Percentiles rank a stretch among this genome's conserved stretches.
Conservation (phyloP, 2,329 filamentous ascomycete species). For the Botrytis fragariae region DNA sequence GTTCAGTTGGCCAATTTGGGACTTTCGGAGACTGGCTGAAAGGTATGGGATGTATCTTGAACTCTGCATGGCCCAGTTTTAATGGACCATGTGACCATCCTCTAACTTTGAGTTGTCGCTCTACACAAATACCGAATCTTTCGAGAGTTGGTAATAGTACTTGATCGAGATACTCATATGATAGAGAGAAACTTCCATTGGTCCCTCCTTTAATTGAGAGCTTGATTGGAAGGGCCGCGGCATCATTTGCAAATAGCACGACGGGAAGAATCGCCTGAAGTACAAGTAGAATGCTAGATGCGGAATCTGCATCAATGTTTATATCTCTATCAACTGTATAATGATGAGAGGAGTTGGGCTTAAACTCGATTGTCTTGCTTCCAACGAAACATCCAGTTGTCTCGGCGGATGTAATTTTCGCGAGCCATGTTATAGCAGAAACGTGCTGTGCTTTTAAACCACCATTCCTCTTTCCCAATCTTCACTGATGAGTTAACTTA, state of each 20-base stretch:
- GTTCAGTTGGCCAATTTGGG: conserved; percentile 33
- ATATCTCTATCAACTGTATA: conserved; percentile 43
- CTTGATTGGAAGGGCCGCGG: conserved; percentile 45
- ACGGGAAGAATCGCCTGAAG: conserved; percentile 61
- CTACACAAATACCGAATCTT: conserved; percentile 50
- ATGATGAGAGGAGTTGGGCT: conserved; percentile 34
- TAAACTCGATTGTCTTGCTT: conserved; percentile 41
- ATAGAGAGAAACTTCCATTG: conserved; percentile 55
- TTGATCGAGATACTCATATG: conserved; percentile 62
- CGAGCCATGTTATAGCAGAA: conserved; percentile 53
- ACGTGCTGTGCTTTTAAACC: conserved; percentile 61
- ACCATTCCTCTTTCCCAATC: conserved; percentile 28
- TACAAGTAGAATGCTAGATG: conserved; percentile 56
- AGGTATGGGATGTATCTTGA: conserved; percentile 46
- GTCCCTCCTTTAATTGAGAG: conserved; percentile 57
- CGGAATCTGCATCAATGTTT: conserved; percentile 50
- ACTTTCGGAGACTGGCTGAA: conserved; percentile 42
- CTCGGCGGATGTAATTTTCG: conserved; percentile 50
- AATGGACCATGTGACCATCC: conserved; percentile 46
- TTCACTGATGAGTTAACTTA: neutral
- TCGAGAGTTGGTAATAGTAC: conserved; percentile 56
- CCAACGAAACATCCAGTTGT: conserved; percentile 52
- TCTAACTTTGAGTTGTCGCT: conserved; percentile 46
- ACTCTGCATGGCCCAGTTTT: conserved; percentile 40
- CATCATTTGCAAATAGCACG: conserved; percentile 53